phyloP scores from a whole-genome alignment of 768 basidiomycete genomes.

The Lactarius evosmus region DNA sequence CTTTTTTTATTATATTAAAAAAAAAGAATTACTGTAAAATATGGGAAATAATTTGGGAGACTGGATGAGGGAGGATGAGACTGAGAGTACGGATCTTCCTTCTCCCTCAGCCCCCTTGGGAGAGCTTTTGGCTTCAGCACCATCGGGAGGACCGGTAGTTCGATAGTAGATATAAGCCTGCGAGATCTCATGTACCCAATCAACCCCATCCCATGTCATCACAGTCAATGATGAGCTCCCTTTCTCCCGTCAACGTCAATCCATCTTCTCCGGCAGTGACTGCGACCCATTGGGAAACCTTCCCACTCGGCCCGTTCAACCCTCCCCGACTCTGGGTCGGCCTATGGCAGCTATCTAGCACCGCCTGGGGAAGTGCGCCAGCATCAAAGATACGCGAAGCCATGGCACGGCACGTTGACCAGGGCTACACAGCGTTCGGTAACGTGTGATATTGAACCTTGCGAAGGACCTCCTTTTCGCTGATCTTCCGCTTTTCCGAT shows the following conservation, averaged over 20 bases:
- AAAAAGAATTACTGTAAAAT: background rate
- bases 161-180: background rate
- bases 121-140: background rate
- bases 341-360: conserved; percentile 83
- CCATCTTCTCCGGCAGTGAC: background rate
- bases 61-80: too few relatives aligned
- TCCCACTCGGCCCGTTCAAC: conserved; percentile 52
- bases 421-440: conserved; percentile 67
- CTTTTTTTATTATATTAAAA: background rate
- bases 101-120: background rate
- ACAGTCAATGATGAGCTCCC: background rate
- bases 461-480: conserved; percentile 8
- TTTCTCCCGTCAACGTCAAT: background rate
- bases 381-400: conserved; percentile 60
- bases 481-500: conserved; percentile 11
- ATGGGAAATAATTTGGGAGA: background rate
- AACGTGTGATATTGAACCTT: conserved; percentile 18
- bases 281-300: conserved; percentile 37
- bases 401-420: conserved; percentile 61
- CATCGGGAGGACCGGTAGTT: background rate
- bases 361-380: conserved; percentile 78
- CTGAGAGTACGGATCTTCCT: background rate
- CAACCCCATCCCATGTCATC: background rate
- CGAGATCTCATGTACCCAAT: background rate
- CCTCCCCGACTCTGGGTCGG: conserved; percentile 72